Evolutionary conservation across 2,329 filamentous ascomycete species (phyloP), one percentile per base, ranked within the genome.

Genomic region (Sarocladium strictum): DNA sequence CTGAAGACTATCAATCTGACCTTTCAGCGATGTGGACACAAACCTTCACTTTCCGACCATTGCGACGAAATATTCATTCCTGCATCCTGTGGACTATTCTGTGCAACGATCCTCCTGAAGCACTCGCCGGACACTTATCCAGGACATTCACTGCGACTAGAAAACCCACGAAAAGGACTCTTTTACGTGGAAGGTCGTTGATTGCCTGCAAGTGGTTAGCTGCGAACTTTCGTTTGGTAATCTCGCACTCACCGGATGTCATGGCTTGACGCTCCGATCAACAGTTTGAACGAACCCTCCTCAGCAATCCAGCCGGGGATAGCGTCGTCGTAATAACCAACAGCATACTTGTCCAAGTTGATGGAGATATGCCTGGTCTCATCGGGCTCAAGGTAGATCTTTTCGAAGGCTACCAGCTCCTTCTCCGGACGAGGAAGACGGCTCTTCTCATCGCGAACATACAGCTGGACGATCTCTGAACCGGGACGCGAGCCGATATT

Each of bases 321-420:
- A 2, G 74, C 72, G 15, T 79, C 80, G 58, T 88, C 83, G 59
- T 84, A 88, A 67, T 87, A 88, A 9, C 77, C 77, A 2, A 77
- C 76, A 1, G 77, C 76, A 57, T 78, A 72, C 64, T 76, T 77
- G 59, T 79, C 76, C 10, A 80, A 59, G 15, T 61, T 59, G 3
- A 80, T 67, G 10, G 69, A 67, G 32, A 80, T 64, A 56, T 79
- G 76, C 59, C 70, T 75, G 0, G 77, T 80, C 70, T 80, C 77
- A 3, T 81, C 83, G 1, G 77, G 71, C 43, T 79, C 73, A 2
- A 89, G 67, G 51, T 70, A 74, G 0, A 87, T 76, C 67, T 88
- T 89, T 56, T 79, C 78, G 62, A 89, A 90, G 0, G 83, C 85
- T 32, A 84, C 83, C 1, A 90, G 73, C 67, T 90, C 86, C 69